Conservation (phyloP, 1,284 basidiomycete species). For the Pascua sp. region DNA sequence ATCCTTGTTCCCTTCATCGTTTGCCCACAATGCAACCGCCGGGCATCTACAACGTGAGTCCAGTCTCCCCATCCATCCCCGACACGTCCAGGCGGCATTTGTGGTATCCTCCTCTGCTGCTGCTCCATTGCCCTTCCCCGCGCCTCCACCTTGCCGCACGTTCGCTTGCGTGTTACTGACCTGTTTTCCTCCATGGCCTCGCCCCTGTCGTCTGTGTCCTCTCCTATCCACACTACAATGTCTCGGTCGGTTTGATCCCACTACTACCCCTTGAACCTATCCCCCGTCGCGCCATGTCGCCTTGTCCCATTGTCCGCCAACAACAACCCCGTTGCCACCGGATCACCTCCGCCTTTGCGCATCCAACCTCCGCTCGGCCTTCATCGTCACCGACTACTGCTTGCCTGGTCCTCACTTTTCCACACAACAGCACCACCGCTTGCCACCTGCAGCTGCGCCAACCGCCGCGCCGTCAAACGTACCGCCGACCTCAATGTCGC, state of each 20-base stretch:
- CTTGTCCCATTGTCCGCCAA: no score
- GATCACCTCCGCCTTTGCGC: neutral
- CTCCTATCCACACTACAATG: no score
- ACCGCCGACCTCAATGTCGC: slow-evolving; percentile 21
- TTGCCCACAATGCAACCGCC: slow-evolving; percentile 35
- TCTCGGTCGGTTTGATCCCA: no score
- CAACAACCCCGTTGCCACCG: no score
- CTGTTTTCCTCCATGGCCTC: no score
- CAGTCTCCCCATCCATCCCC: neutral
- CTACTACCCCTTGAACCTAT: no score
- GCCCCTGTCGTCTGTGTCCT: no score
- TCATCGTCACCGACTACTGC: neutral
- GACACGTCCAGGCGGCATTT: neutral
- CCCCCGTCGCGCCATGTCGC: no score
- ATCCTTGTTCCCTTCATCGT: neutral
- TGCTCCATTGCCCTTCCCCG: neutral
- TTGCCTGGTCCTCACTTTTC: neutral
- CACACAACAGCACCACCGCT: slow-evolving; percentile 40
- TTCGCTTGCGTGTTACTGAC: no score
- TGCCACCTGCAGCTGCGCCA: slow-evolving; percentile 36
- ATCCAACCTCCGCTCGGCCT: neutral
- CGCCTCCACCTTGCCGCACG: no score
- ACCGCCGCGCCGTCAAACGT: slow-evolving; percentile 24
- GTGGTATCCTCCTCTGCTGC: neutral
- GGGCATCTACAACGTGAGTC: slow-evolving; percentile 42